Evolutionary conservation across 768 basidiomycete species (phyloP).

Genomic region (Sistotremastrum niveocremeum): DNA sequence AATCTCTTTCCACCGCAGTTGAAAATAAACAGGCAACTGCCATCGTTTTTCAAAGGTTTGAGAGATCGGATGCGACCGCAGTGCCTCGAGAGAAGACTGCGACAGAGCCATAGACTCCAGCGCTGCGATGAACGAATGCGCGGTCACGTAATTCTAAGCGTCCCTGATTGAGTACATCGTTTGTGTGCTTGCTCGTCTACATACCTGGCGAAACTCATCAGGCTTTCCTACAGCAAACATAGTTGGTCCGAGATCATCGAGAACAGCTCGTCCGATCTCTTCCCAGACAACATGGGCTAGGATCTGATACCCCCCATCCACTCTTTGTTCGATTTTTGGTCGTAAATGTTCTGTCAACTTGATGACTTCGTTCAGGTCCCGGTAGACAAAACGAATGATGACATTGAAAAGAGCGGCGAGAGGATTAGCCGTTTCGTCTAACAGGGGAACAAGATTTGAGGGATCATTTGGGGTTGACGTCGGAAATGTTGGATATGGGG

Average conservation of each 20-base stretch:
- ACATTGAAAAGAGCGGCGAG: constrained; percentile 71
- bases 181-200: constrained; percentile 7
- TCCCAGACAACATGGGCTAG: constrained; percentile 85
- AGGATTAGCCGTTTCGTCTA: constrained; percentile 54
- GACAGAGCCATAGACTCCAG: constrained; percentile 79
- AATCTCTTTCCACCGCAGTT: constrained; percentile 94
- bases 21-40: constrained; percentile 96
- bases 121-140: constrained; percentile 68
- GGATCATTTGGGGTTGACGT: constrained; percentile 17
- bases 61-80: constrained; percentile 65
- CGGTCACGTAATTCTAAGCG: constrained; percentile 67
- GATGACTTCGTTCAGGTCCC: constrained; percentile 63
- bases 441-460: constrained; percentile 35
- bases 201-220: constrained; percentile 76
- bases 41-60: constrained; percentile 68
- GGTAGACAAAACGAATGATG: constrained; percentile 66
- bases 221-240: constrained; percentile 91
- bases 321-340: constrained; percentile 2
- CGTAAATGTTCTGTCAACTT: constrained; percentile 48
- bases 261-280: constrained; percentile 65
- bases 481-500: constrained; percentile 64
- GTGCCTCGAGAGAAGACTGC: constrained; percentile 45
- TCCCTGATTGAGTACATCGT: background rate
- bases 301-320: constrained; percentile 54
- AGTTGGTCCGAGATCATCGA: constrained; percentile 67